Base-by-base conservation (phyloP, 352 stramenopile species). In the Hyaloperonospora brassicae region DNA sequence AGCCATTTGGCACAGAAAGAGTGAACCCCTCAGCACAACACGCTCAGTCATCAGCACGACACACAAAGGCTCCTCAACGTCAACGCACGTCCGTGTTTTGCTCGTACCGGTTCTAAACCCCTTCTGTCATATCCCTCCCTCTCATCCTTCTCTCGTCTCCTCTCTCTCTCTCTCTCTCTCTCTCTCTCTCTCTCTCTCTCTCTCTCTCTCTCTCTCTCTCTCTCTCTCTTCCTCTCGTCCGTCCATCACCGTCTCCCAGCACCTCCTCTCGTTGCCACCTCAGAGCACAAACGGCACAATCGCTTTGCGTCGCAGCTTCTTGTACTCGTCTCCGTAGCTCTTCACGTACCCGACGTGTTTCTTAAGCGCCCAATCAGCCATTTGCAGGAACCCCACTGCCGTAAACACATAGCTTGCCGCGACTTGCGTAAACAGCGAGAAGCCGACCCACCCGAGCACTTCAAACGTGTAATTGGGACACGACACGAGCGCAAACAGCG, bases 391-490 rank as follows among this genome's bases (percentile, higher is more conserved):
- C 31, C 86, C 86, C 10, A 87, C 61, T 43, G 93, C 40, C 38
- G 84, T 93, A 60, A 96, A 96, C 13, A 90, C 66, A 64, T 90
- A 91, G 59, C 76, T 79, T 42, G 84, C 84, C 36, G 71, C 77
- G 59, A 89, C 78, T 59, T 93, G 79, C 55, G 84, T 95, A 50
- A 92, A 79, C 58, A 94, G 64, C 41, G 82, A 88, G 66, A 93
- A 96, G 44, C 76, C 79, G n/a, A 94, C 59, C 87, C 87, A 96
- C 43, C 81, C 79, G 22, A 91, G 68, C 55, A 96, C 80, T 55
- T 96, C 87, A 56, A 93, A 94, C 52, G 78, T 90, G 70, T 96
- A 96, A 68, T 96, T 96, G 30, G 87, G 87, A 70, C 84, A 95
- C 57, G 84, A 91, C 13, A 95, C 80, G 38, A 92, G 65, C n/a